Evolutionary conservation across 176 grass and related monocot species (phyloP).

Genomic region (Puccinellia tenuiflora): DNA sequence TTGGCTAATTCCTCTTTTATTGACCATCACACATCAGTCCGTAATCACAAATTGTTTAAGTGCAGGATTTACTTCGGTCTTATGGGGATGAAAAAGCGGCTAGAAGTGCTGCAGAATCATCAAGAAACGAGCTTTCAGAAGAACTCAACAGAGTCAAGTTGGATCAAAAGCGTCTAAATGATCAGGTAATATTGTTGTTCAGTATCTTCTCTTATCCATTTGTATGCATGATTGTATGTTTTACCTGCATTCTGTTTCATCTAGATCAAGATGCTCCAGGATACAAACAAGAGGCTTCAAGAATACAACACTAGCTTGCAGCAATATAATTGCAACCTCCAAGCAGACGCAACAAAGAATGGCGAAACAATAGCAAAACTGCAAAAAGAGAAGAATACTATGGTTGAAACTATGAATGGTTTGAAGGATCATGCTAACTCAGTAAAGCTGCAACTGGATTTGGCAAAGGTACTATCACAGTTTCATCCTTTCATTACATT

Average conservation of each 20-base stretch:
- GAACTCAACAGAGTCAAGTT: slow-evolving; percentile 37
- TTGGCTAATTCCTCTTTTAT: not conserved
- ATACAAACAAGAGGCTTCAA: slow-evolving; percentile 71
- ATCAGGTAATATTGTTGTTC: slow-evolving; percentile 36
- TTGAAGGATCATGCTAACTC: slow-evolving; percentile 66
- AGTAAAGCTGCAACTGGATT: slow-evolving; percentile 67
- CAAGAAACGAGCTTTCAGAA: slow-evolving; percentile 28
- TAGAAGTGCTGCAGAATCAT: slow-evolving; percentile 28
- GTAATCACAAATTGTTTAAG: not conserved
- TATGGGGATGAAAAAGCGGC: slow-evolving; percentile 41
- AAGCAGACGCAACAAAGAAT: slow-evolving; percentile 61
- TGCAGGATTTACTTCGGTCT: slow-evolving; percentile 32
- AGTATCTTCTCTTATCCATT: not conserved
- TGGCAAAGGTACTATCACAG: slow-evolving; percentile 40
- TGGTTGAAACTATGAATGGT: slow-evolving; percentile 64
- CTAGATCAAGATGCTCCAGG: slow-evolving; percentile 81
- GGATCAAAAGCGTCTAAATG: slow-evolving; percentile 47
- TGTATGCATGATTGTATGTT: not conserved
- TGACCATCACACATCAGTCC: not conserved
- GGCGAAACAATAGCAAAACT: slow-evolving; percentile 56
- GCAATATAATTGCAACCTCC: slow-evolving; percentile 83
- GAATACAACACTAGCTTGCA: slow-evolving; percentile 94
- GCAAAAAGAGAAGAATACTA: slow-evolving; percentile 84
- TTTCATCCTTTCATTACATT: not conserved
- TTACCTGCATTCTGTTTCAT: not conserved